Conservation (phyloP, 1,284 basidiomycete genomes). For the Rhizoctonia solani region DNA sequence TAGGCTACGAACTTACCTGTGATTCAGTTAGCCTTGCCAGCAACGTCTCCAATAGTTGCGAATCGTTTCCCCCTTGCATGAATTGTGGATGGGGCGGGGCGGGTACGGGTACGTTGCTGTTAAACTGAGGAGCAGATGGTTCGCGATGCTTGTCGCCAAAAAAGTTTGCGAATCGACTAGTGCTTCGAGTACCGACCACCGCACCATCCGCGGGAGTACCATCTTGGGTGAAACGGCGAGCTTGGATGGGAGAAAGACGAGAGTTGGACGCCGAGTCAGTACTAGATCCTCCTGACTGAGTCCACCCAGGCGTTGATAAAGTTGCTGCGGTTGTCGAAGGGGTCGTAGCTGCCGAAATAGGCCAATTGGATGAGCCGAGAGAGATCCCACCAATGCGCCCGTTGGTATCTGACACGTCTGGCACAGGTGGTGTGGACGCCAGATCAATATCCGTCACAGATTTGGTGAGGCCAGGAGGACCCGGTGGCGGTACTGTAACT, state of each 20-base stretch:
- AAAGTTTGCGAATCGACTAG: conserved; percentile 78
- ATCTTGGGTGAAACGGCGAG: conserved; percentile 27
- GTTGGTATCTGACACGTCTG: neutral
- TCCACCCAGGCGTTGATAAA: conserved; percentile 10
- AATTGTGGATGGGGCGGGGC: neutral
- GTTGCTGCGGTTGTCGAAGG: conserved; percentile 6
- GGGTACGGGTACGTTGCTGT: conserved; percentile 1
- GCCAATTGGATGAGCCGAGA: conserved; percentile 10
- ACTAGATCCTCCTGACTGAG: neutral
- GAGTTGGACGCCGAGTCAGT: conserved; percentile 21
- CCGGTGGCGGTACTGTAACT: neutral
- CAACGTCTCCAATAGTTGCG: conserved; percentile 22
- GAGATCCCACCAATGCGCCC: conserved; percentile 30
- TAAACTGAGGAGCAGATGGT: conserved; percentile 26
- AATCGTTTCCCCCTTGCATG: neutral
- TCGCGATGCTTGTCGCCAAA: conserved; percentile 64
- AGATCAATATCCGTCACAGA: neutral
- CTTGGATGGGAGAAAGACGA: conserved; percentile 26
- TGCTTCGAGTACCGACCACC: conserved; percentile 26
- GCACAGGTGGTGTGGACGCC: conserved; percentile 7
- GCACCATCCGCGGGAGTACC: conserved; percentile 12
- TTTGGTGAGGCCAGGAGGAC: conserved; percentile 24
- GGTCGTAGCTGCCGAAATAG: neutral
- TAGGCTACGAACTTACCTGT: neutral
- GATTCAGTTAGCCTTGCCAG: conserved; percentile 26